Conservation (phyloP, 768 basidiomycete genomes). For the Tremella mesenterica region DNA sequence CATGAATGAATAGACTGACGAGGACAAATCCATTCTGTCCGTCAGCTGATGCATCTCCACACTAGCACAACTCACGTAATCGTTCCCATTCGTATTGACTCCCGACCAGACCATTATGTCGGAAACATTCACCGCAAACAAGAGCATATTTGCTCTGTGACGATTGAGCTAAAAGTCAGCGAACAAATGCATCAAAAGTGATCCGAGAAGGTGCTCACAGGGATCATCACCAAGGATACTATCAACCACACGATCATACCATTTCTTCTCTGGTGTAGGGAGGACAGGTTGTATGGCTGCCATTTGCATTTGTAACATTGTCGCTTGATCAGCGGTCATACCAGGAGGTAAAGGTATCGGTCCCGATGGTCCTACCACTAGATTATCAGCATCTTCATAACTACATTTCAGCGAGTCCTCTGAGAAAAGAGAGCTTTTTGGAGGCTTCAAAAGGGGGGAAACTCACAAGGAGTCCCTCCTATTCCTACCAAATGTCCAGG, state of each 20-base stretch:
- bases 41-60: background rate
- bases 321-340: slow-evolving; percentile 36
- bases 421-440: background rate
- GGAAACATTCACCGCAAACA: slow-evolving; percentile 43
- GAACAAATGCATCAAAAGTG: background rate
- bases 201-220: slow-evolving; percentile 22
- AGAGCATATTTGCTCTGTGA: slow-evolving; percentile 41
- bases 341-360: slow-evolving; percentile 22
- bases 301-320: slow-evolving; percentile 32
- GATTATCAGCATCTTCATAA: background rate
- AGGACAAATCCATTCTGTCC: slow-evolving; percentile 36
- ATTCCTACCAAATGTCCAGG: slow-evolving; percentile 37
- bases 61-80: slow-evolving; percentile 34
- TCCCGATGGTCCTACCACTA: slow-evolving; percentile 1
- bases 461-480: slow-evolving; percentile 37
- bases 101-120: slow-evolving; percentile 43
- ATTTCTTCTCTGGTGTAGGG: slow-evolving; percentile 42
- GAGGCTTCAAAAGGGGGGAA: background rate
- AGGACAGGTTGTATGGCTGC: slow-evolving; percentile 37
- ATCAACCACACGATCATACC: slow-evolving; percentile 42
- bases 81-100: slow-evolving; percentile 43
- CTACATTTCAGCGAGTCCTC: background rate
- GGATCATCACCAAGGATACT: slow-evolving; percentile 40
- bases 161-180: slow-evolving; percentile 30
- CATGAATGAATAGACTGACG: slow-evolving; percentile 8